Conservation (phyloP, 306 rosid species). For the Fagus sylvatica region DNA sequence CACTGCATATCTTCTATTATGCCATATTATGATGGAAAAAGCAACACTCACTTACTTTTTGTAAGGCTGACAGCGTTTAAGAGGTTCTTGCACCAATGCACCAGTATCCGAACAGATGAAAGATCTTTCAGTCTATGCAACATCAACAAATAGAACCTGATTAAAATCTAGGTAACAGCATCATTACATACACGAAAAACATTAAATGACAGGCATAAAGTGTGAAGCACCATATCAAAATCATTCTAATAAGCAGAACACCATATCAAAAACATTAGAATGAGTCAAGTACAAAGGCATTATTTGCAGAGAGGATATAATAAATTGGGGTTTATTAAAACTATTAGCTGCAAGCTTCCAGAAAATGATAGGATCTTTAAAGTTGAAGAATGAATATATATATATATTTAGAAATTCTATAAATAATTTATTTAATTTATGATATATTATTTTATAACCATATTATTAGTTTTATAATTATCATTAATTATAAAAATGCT, state of each 20-base stretch:
- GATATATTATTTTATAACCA: no score
- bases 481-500: background rate
- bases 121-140: constrained; percentile 74
- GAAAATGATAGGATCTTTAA: no score
- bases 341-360: background rate
- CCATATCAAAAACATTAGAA: background rate
- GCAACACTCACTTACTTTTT: constrained; percentile 52
- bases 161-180: background rate
- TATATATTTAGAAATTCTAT: no score
- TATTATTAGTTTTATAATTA: no score
- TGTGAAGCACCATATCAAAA: background rate
- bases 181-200: constrained; percentile 5
- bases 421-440: no score
- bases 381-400: background rate
- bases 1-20: background rate
- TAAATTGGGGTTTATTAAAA: background rate
- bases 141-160: constrained; percentile 30
- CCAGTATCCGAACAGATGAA: constrained; percentile 90
- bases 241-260: background rate
- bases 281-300: background rate
- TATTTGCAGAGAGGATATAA: background rate
- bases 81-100: constrained; percentile 65
- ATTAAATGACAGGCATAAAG: background rate
- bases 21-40: background rate
- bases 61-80: constrained; percentile 58